Percentiles rank a stretch among this genome's conserved stretches.
These are phyloP conservation scores for Kwoniella dejecticola DNA, from an alignment of 768 basidiomycete species.

Conservation along the genomic window DNA sequence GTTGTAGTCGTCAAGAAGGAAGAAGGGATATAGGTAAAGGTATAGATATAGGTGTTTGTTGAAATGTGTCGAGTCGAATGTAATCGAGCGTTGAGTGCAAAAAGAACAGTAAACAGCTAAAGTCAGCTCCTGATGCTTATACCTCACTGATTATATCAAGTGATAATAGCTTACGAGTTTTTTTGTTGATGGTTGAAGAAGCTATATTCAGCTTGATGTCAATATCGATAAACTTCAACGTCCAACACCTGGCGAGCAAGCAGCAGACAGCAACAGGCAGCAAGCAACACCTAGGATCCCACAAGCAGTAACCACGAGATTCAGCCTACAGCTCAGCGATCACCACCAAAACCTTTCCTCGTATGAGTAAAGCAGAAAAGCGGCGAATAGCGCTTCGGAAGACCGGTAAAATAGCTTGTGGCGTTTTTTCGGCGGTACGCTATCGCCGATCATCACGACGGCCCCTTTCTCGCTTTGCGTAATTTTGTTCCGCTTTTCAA, in stretches of 20 bases:
- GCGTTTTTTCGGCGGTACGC: neutral
- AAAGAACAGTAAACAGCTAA: neutral
- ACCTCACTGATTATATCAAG: neutral
- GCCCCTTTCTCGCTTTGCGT: neutral
- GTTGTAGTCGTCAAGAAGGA: neutral
- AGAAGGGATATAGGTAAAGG: neutral
- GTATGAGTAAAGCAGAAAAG: neutral
- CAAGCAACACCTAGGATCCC: neutral
- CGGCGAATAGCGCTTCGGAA: constrained; percentile 2
- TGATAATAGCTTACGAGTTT: constrained; percentile 12
- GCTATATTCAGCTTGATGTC: neutral
- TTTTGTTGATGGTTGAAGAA: constrained; percentile 23
- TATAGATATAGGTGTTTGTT: neutral
- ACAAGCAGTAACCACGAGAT: too few species aligned
- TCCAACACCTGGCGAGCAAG: neutral
- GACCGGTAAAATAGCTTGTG: neutral
- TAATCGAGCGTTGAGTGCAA: neutral
- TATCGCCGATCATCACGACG: neutral
- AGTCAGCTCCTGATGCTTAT: constrained; percentile 1
- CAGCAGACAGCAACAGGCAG: neutral
- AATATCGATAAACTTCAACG: constrained; percentile 1
- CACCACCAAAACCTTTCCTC: too few species aligned
- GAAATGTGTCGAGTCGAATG: neutral
- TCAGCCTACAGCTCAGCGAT: too few species aligned
- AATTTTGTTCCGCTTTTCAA: too few species aligned